Evolutionary conservation across 1,139 yeast species (phyloP).

Genomic region (Torulaspora globosa): DNA sequence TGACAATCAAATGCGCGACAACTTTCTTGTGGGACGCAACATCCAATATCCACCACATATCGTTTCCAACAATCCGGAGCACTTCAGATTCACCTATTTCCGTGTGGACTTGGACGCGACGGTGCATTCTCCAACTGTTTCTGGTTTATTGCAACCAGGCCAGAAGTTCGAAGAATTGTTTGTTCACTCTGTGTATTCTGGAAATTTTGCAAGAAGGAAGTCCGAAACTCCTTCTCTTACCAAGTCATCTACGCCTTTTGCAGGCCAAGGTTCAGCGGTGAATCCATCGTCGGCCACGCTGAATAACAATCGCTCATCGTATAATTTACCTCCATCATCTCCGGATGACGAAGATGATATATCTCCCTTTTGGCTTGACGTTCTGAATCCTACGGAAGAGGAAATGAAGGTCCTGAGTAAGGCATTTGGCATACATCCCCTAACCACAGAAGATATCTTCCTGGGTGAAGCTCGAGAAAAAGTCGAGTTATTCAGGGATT

Average conservation of each 20-base stretch:
- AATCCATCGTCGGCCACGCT: constrained; percentile 5
- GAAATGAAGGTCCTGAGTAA: constrained; percentile 92
- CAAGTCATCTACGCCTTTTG: constrained; percentile 18
- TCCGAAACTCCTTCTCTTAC: constrained; percentile 32
- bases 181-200: constrained; percentile 39
- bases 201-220: constrained; percentile 11
- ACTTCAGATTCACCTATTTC: constrained; percentile 79
- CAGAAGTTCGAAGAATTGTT: constrained; percentile 51
- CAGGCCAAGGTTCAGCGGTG: constrained; percentile 14
- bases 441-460: constrained; percentile 93
- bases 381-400: constrained; percentile 88
- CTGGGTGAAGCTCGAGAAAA: constrained; percentile 93
- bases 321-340: constrained; percentile 14
- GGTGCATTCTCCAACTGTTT: constrained; percentile 81
- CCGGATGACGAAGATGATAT: constrained; percentile 34
- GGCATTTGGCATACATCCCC: constrained; percentile 90
- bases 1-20: constrained; percentile 24
- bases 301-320: constrained; percentile 7
- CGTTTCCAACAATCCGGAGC: constrained; percentile 43
- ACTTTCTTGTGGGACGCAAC: constrained; percentile 34
- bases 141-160: constrained; percentile 67
- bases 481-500: constrained; percentile 84
- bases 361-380: constrained; percentile 86
- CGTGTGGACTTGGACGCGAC: constrained; percentile 86
- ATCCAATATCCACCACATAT: constrained; percentile 42